These are phyloP conservation scores for Boletus patriciae DNA, from an alignment of 768 basidiomycete species.

Conservation along the genomic window DNA sequence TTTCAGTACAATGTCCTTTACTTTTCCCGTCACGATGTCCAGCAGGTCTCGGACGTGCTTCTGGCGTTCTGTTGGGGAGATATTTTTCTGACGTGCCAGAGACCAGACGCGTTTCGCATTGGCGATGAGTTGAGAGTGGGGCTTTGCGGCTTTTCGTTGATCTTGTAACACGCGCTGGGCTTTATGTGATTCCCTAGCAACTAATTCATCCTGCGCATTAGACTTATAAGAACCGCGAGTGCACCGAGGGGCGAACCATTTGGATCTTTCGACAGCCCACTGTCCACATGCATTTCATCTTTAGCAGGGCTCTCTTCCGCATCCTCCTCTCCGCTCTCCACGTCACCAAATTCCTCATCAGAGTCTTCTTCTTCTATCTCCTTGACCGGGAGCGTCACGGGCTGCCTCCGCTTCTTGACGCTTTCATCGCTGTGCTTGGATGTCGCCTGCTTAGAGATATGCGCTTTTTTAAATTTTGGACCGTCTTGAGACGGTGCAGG, in stretches of 20 bases:
- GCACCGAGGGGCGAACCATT: constrained; percentile 47
- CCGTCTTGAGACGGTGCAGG: constrained; percentile 46
- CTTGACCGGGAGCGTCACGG: constrained; percentile 47
- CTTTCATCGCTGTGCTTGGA: constrained; percentile 29
- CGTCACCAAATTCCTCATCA: constrained; percentile 37
- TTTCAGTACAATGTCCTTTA: constrained; percentile 85
- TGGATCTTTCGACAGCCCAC: constrained; percentile 46
- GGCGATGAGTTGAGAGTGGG: constrained; percentile 65
- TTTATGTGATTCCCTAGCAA: constrained; percentile 67
- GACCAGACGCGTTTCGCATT: constrained; percentile 81
- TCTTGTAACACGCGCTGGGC: constrained; percentile 64
- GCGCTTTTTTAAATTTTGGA: constrained; percentile 53
- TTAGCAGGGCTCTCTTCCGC: constrained; percentile 19
- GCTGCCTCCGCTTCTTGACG: constrained; percentile 58
- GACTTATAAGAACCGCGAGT: not conserved
- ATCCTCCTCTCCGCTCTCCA: constrained; percentile 33
- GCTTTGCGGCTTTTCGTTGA: constrained; percentile 75
- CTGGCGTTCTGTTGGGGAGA: constrained; percentile 68
- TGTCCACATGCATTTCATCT: constrained; percentile 35
- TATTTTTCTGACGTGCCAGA: constrained; percentile 68
- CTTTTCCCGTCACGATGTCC: constrained; percentile 72
- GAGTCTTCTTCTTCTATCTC: constrained; percentile 39
- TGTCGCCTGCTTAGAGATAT: constrained; percentile 38
- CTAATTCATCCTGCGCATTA: constrained; percentile 36
- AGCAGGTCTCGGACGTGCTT: constrained; percentile 75